phyloP scores from a whole-genome alignment of 345 rosid species.

The Mallotus nudiflorus region DNA sequence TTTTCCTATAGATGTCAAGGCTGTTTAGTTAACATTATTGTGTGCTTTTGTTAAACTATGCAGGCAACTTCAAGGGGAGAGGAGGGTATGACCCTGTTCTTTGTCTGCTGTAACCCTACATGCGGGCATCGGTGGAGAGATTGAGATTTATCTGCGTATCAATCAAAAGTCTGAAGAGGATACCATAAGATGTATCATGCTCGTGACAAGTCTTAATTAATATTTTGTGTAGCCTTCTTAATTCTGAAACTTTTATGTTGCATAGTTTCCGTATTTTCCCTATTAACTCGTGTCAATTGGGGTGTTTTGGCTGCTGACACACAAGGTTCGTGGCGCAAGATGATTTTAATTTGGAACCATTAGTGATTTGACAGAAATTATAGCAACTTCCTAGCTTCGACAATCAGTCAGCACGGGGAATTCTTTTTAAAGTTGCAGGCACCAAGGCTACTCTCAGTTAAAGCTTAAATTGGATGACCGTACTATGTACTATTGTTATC shows the following conservation, averaged over 20 bases:
- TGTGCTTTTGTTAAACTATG: not conserved
- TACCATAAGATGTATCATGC: slow-evolving; percentile 5
- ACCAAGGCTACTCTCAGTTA: too few relatives aligned
- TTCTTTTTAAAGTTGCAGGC: too few relatives aligned
- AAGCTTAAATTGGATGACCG: too few relatives aligned
- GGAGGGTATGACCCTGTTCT: slow-evolving; percentile 89
- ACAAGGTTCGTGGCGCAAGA: too few relatives aligned
- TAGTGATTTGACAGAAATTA: not conserved
- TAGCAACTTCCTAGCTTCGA: not conserved
- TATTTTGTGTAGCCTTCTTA: not conserved
- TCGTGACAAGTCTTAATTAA: not conserved
- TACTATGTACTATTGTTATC: too few relatives aligned
- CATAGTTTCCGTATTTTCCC: not conserved
- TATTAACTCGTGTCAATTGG: too few relatives aligned
- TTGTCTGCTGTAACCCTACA: slow-evolving; percentile 80
- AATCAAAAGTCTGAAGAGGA: not conserved
- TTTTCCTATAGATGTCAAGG: not conserved
- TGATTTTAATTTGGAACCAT: not conserved
- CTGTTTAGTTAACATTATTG: too few relatives aligned
- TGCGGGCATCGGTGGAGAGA: slow-evolving; percentile 87
- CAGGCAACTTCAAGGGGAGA: slow-evolving; percentile 76
- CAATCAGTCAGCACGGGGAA: too few relatives aligned
- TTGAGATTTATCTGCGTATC: slow-evolving; percentile 9
- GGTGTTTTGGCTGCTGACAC: too few relatives aligned
- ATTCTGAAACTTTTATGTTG: slow-evolving; percentile 3